Evolutionary conservation across 768 basidiomycete species (phyloP), one percentile per base, ranked within the genome.

Genomic region (Leucosporidium creatinivorum): DNA sequence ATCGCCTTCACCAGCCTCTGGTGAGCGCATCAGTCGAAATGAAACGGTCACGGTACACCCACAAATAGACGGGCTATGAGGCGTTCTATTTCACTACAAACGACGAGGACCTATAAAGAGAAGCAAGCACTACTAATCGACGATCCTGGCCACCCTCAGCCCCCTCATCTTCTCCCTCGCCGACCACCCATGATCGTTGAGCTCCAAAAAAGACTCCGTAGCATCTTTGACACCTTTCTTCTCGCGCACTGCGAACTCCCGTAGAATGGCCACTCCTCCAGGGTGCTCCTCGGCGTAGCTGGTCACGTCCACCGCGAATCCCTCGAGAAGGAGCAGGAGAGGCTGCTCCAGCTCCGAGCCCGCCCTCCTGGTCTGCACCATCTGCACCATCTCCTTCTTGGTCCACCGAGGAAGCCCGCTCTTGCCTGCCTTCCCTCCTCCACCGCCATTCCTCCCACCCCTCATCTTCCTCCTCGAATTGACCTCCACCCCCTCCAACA

Each of bases 251-350:
- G 65, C 57, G 19, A 36, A 59, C 57, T 50, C 50, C 33, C 49
- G 28, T 21, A 66, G 23, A 21, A 60, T 30, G 23, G 65, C 65
- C 48, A 66, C 26, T 7, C 65, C 65, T 6, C 65, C 65, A 21
- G 65, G 65, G 28, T 66, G 65, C 19, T 26, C 36, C 23, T 0
- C 18, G 2, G 48, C 44, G 49, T 66, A 66, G 5, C 4, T 18
- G 17, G 57, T 51, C 9, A 30, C 58, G 52, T 66, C 65, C 5
- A 66, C 65, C 4, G 58, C 65, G 58, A 52, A 60, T 17, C 58
- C 47, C 26, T 60, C 58, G 8, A 66, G 19, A 6, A 66, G 31
- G 8, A 66, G 31, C 19, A 66, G 30, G 18, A 66, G 26, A 18
- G 19, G 21, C 49, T 30, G 33, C 25, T 44, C 26, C 30, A 31